Conservation (phyloP, 352 stramenopile genomes). For the Globisporangium echinulatum region DNA sequence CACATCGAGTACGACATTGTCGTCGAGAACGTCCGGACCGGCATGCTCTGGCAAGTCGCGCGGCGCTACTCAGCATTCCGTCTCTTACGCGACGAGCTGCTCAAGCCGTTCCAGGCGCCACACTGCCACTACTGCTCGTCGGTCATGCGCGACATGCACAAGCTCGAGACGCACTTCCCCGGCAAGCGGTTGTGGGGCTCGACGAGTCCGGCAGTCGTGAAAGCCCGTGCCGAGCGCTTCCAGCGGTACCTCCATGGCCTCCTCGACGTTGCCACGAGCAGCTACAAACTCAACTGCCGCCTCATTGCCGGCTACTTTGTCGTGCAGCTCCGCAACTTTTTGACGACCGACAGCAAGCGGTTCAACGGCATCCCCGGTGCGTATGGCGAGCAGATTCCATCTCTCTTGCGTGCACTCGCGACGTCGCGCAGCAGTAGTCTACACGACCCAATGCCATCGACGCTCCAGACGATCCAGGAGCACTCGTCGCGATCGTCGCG, state of each 20-base stretch:
- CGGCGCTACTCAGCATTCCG: constrained; percentile 64
- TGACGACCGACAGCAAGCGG: constrained; percentile 42
- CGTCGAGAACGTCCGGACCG: constrained; percentile 46
- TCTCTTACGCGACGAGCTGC: constrained; percentile 50
- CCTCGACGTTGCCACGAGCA: constrained; percentile 40
- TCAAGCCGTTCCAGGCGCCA: constrained; percentile 34
- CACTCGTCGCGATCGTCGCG: constrained; percentile 16
- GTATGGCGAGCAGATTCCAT: constrained; percentile 31
- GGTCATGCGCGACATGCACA: constrained; percentile 35
- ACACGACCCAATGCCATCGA: constrained; percentile 20
- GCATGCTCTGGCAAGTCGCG: constrained; percentile 51
- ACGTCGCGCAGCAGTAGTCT: constrained; percentile 5
- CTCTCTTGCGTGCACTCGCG: constrained; percentile 42
- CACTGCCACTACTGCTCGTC: constrained; percentile 65
- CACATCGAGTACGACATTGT: constrained; percentile 68
- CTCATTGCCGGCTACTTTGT: constrained; percentile 44
- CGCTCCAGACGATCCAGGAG: constrained; percentile 50
- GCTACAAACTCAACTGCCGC: constrained; percentile 47
- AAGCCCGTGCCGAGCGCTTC: constrained; percentile 39
- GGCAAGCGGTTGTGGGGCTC: constrained; percentile 58
- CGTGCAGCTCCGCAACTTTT: constrained; percentile 50
- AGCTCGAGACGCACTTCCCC: constrained; percentile 43
- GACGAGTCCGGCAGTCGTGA: constrained; percentile 31
- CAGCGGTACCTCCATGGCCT: constrained; percentile 51
- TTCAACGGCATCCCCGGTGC: constrained; percentile 32